Conservation (phyloP, 2,329 filamentous ascomycete genomes). For the Sporothrix inflata region DNA sequence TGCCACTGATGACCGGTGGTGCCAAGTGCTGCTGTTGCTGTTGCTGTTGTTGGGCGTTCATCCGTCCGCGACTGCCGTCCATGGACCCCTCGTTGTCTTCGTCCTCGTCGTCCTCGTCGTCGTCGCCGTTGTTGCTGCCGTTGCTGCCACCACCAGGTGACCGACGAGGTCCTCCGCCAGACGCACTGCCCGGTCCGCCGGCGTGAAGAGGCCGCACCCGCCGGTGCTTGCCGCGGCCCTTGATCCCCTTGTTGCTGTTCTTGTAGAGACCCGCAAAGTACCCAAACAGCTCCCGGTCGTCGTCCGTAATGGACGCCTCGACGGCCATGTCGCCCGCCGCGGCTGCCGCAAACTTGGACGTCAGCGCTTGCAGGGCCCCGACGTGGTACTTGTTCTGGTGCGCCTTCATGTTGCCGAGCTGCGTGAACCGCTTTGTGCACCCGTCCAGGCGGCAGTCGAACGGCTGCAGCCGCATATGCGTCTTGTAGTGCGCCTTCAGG, state of each 20-base stretch:
- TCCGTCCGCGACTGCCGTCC: background rate
- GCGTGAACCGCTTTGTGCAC: conserved; percentile 86
- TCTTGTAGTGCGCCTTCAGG: conserved; percentile 79
- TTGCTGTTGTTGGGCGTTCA: background rate
- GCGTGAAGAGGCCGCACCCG: conserved; percentile 54
- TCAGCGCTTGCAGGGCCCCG: conserved; percentile 70
- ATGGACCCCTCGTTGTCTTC: background rate
- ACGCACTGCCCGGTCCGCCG: background rate
- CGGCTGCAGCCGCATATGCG: conserved; percentile 75
- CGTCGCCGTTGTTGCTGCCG: background rate
- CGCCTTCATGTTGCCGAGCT: conserved; percentile 90
- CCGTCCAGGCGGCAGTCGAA: conserved; percentile 80
- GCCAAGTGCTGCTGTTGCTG: background rate
- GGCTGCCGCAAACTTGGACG: conserved; percentile 68
- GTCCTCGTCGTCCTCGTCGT: background rate
- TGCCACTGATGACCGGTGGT: background rate
- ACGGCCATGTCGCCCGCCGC: conserved; percentile 65
- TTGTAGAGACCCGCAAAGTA: conserved; percentile 92
- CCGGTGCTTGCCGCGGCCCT: conserved; percentile 86
- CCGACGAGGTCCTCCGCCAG: background rate
- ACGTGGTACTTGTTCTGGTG: conserved; percentile 95
- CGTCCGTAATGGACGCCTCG: conserved; percentile 43
- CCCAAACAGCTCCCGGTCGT: conserved; percentile 73
- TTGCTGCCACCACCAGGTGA: background rate
- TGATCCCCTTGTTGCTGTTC: conserved; percentile 98